Percentiles rank a stretch among this genome's conserved stretches.
Conservation (phyloP, 768 basidiomycete genomes). For the Neoboletus subvelutipes region DNA sequence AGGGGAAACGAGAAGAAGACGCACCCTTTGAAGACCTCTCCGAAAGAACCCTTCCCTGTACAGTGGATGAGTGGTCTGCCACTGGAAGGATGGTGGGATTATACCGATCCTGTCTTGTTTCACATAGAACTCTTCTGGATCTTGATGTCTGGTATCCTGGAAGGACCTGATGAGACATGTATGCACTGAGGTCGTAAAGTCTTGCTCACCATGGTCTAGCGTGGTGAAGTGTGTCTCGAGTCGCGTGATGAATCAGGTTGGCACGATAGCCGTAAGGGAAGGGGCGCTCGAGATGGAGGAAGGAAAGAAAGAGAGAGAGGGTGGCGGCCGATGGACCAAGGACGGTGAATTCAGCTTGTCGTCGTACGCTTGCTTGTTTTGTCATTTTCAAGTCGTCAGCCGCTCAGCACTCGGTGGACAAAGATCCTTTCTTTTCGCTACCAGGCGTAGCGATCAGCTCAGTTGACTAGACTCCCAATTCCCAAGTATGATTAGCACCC, state of each 20-base stretch:
- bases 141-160: slow-evolving; percentile 70
- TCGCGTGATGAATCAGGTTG: slow-evolving; percentile 17
- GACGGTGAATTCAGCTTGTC: slow-evolving; percentile 4
- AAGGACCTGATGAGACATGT: slow-evolving; percentile 9
- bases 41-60: slow-evolving; percentile 95
- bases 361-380: slow-evolving; percentile 26
- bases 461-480: not conserved
- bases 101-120: slow-evolving; percentile 96
- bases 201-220: slow-evolving; percentile 22
- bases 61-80: slow-evolving; percentile 17
- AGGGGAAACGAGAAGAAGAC: slow-evolving; percentile 21
- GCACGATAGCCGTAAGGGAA: not conserved
- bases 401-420: slow-evolving; percentile 6
- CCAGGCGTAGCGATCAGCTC: not conserved
- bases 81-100: slow-evolving; percentile 22
- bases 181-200: not conserved
- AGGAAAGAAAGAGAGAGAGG: not conserved
- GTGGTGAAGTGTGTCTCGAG: not conserved
- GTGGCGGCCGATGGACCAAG: slow-evolving; percentile 14
- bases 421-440: slow-evolving; percentile 2
- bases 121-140: slow-evolving; percentile 97
- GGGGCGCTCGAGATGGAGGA: slow-evolving; percentile 8
- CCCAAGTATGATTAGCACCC: not conserved
- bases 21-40: slow-evolving; percentile 98
- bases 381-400: slow-evolving; percentile 32